Evolutionary conservation across 352 stramenopile genomes (phyloP).

Genomic region (Globisporangium paddicum): DNA sequence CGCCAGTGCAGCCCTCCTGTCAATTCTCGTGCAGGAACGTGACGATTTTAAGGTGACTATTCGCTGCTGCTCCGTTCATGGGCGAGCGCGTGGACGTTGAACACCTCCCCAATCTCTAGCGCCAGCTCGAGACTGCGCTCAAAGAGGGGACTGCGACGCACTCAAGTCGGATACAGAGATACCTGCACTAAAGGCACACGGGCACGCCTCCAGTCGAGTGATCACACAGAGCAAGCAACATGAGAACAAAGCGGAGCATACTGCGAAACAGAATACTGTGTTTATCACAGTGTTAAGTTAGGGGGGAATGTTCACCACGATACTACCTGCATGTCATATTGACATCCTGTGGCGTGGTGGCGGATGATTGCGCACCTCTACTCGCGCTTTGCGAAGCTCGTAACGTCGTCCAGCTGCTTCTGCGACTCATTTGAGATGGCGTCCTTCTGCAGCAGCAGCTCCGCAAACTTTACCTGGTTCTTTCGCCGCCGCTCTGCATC

Average conservation of each 20-base stretch:
- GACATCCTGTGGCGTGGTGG: too few species aligned
- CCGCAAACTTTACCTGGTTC: conserved; percentile 68
- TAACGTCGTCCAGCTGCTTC: conserved; percentile 75
- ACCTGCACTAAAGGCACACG: conserved; percentile 40
- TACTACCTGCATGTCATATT: too few species aligned
- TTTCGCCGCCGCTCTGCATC: conserved; percentile 56
- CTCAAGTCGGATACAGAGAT: conserved; percentile 66
- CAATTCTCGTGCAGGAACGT: too few species aligned
- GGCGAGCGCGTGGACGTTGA: conserved; percentile 61
- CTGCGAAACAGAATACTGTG: background rate
- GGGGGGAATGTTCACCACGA: too few species aligned
- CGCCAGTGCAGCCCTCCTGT: too few species aligned
- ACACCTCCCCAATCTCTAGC: conserved; percentile 58
- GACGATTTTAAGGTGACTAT: too few species aligned
- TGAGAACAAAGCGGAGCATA: background rate
- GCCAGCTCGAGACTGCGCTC: conserved; percentile 57
- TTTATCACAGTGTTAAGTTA: background rate
- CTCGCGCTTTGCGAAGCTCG: conserved; percentile 54
- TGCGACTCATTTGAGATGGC: conserved; percentile 55
- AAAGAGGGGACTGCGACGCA: conserved; percentile 69
- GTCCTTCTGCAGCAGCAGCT: conserved; percentile 57
- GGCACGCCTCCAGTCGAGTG: conserved; percentile 5
- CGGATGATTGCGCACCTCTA: too few species aligned
- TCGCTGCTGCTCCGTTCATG: too few species aligned
- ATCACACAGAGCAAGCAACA: background rate